Conservation (phyloP, 768 basidiomycete species). For the Daedaleopsis sinensis region DNA sequence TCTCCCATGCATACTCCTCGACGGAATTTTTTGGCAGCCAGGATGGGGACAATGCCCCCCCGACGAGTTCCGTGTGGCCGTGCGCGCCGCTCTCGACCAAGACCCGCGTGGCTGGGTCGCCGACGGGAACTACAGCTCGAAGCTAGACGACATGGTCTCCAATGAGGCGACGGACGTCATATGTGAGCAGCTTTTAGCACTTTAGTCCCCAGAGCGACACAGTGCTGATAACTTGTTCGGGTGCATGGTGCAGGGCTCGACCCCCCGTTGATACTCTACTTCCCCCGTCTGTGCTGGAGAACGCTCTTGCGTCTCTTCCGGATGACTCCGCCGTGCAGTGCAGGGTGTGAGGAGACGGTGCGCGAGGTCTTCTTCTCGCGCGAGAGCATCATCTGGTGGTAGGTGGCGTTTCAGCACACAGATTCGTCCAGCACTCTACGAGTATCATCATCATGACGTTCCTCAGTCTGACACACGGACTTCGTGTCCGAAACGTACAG, state of each 20-base stretch:
- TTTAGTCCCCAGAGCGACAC: neutral
- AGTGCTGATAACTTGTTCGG: constrained; percentile 18
- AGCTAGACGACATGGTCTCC: constrained; percentile 17
- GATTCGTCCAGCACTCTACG: neutral
- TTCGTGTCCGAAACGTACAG: neutral
- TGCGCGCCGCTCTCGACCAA: constrained; percentile 14
- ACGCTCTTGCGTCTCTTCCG: constrained; percentile 47
- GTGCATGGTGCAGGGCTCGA: constrained; percentile 57
- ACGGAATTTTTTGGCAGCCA: constrained; percentile 51
- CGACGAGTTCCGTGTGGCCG: constrained; percentile 20
- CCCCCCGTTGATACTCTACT: constrained; percentile 61
- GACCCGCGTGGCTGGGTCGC: constrained; percentile 26
- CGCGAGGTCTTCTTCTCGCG: constrained; percentile 29
- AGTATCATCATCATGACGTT: neutral
- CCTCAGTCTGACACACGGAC: neutral
- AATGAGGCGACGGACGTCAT: constrained; percentile 28
- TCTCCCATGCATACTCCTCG: constrained; percentile 50
- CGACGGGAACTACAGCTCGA: constrained; percentile 33
- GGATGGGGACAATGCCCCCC: constrained; percentile 42
- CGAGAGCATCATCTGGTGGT: constrained; percentile 38
- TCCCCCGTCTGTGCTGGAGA: constrained; percentile 55
- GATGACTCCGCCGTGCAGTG: constrained; percentile 28
- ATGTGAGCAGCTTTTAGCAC: constrained; percentile 24
- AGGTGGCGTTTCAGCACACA: neutral
- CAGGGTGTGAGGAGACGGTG: constrained; percentile 33